Base-by-base conservation (phyloP, 306 rosid species). In the Rubus idaeus region DNA sequence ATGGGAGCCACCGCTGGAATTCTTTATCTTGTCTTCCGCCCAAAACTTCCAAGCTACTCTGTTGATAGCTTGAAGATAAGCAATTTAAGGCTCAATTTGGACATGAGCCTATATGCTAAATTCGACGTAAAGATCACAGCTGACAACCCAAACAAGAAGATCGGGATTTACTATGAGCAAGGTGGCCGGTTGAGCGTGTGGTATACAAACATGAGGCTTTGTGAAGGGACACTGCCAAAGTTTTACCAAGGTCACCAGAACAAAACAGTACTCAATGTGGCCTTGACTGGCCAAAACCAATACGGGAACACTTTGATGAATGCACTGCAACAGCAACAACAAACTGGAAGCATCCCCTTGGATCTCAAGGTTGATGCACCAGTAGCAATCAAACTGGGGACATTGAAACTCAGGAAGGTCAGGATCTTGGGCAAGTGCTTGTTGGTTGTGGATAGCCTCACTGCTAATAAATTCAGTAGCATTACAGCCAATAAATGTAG, bases 191-290 rank as follows among this genome's bases (percentile, higher is more conserved):
- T 94, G 75, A 89, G 96, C 49, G 96, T 90, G 13, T 92, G 90
- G 92, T 92, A 90, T 83, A 55, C 90, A 37, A 82, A 88, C 62
- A 83, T 84, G 30, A 71, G 52, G 87, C 97, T 94, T 30, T 94
- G 96, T 70, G 90, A 90, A 72, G 98, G 98, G 63, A 46, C 84
- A 4, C 55, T 94, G 65, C 96, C 98, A 0, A 62, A 74, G 30
- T 94, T 94, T 83, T 94, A 94, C 88, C 98, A 94, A 74, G 98
- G 96, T 37, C 97, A 94, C 75, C 83, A 63, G 77, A 92, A 94
- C 85, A 94, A 78, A 75, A 92, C 97, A 21, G 83, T 71, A 49
- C 82, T 90, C 39, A 61, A 89, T 20, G 93, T 94, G 75, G 83
- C 87, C 11, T 83, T 94, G 83, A 85, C 89, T 0, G 98, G 98